A percentile compares a stretch with the other conserved stretches of the same genome.
These are phyloP conservation scores for Pleurotus platypus DNA, from an alignment of 768 basidiomycete genomes.

Conservation along the genomic window DNA sequence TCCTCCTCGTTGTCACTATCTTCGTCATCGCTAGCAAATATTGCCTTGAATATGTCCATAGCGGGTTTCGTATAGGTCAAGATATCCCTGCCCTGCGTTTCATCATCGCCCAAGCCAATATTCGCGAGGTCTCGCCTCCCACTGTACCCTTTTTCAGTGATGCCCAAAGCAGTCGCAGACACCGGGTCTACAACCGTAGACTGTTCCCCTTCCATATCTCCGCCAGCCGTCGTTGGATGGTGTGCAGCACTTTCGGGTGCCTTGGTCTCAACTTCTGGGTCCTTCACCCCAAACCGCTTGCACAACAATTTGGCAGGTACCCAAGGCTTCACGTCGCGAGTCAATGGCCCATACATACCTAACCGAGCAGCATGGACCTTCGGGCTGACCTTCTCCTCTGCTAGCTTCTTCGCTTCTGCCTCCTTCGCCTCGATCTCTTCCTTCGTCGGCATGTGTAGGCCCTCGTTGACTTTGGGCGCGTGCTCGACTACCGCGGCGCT, in stretches of 20 bases:
- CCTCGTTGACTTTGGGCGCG: constrained; percentile 60
- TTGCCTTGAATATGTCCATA: constrained; percentile 95
- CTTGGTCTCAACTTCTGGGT: constrained; percentile 67
- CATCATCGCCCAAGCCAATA: constrained; percentile 90
- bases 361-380: constrained; percentile 76
- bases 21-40: constrained; percentile 94
- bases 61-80: constrained; percentile 85
- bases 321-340: constrained; percentile 72
- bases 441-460: constrained; percentile 57
- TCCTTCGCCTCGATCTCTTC: constrained; percentile 42
- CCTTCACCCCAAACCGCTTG: constrained; percentile 90
- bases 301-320: constrained; percentile 83
- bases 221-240: not conserved
- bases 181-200: constrained; percentile 6
- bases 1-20: constrained; percentile 71
- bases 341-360: constrained; percentile 90
- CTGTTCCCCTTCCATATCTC: not conserved
- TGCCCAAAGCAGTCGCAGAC: constrained; percentile 12
- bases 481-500: constrained; percentile 70
- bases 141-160: constrained; percentile 5
- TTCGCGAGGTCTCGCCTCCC: constrained; percentile 61
- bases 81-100: constrained; percentile 82
- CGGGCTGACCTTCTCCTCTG: constrained; percentile 64
- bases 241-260: constrained; percentile 26
- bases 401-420: constrained; percentile 35